Conservation (phyloP, 2,329 filamentous ascomycete species). For the Aciculosporium take region DNA sequence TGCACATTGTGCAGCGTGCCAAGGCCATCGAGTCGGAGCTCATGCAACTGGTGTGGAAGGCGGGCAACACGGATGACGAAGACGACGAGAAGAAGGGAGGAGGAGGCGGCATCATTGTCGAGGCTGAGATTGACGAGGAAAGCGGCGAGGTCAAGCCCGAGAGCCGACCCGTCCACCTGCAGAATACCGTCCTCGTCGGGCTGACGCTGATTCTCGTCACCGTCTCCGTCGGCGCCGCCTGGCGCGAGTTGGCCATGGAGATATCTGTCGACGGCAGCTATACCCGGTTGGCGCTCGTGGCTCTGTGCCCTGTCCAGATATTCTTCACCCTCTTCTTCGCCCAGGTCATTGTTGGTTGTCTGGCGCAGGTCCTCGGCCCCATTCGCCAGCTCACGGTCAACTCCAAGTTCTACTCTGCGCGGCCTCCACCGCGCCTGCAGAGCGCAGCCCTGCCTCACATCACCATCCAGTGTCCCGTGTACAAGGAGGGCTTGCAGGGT, state of each 20-base stretch:
- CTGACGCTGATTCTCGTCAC: constrained; percentile 52
- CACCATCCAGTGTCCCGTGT: constrained; percentile 77
- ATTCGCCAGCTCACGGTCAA: constrained; percentile 59
- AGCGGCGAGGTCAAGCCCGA: constrained; percentile 52
- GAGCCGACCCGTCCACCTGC: constrained; percentile 50
- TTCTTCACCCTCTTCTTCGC: constrained; percentile 76
- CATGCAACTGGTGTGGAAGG: constrained; percentile 64
- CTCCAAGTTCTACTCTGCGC: constrained; percentile 70
- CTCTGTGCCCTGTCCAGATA: constrained; percentile 54
- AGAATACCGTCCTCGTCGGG: constrained; percentile 55
- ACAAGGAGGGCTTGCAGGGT: constrained; percentile 64
- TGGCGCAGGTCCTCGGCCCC: constrained; percentile 64
- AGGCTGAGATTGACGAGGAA: constrained; percentile 55
- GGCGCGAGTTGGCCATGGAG: constrained; percentile 55
- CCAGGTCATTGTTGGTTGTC: constrained; percentile 62
- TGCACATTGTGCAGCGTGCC: constrained; percentile 54
- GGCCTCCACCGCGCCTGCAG: constrained; percentile 48
- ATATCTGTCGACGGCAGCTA: constrained; percentile 49
- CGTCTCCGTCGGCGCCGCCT: constrained; percentile 53
- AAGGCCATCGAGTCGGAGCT: constrained; percentile 61
- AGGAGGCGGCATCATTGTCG: constrained; percentile 23
- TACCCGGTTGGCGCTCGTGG: constrained; percentile 48
- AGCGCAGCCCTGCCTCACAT: constrained; percentile 49
- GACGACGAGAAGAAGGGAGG: constrained; percentile 34
- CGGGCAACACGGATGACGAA: constrained; percentile 39